These are phyloP conservation scores for Kazachstania psychrophila DNA, from an alignment of 805 yeast species.

Conservation along the genomic window DNA sequence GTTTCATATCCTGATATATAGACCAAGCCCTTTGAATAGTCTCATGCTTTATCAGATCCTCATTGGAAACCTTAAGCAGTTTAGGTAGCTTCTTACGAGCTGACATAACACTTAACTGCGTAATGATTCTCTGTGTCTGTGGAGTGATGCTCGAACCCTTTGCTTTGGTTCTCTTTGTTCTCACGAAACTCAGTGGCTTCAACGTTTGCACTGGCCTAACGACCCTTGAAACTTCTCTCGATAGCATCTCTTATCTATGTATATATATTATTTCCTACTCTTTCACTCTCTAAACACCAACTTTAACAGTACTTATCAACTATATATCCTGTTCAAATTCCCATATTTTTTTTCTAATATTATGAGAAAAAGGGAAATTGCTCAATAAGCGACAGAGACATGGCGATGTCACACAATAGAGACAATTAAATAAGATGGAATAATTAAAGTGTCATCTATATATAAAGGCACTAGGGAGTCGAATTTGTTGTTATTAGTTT, in stretches of 20 bases:
- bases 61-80: conserved; percentile 54
- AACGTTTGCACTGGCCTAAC: background rate
- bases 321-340: too few species aligned
- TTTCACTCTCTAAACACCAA: too few species aligned
- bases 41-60: conserved; percentile 78
- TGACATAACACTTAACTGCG: conserved; percentile 66
- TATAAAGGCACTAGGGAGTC: too few species aligned
- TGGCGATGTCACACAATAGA: too few species aligned
- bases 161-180: conserved; percentile 44
- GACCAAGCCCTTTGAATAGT: conserved; percentile 81
- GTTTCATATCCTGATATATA: conserved; percentile 44
- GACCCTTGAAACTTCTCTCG: background rate
- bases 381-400: too few species aligned
- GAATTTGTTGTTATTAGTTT: too few species aligned
- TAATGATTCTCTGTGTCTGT: conserved; percentile 39
- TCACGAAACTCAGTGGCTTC: conserved; percentile 22
- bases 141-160: conserved; percentile 33
- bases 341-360: too few species aligned
- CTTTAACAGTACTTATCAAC: too few species aligned
- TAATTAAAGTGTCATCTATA: too few species aligned
- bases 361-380: too few species aligned
- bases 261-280: too few species aligned
- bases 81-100: conserved; percentile 86
- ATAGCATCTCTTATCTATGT: background rate
- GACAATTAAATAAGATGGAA: too few species aligned